These are phyloP conservation scores for Gypsophila paniculata DNA, from an alignment of 179 eudicot genomes.

Conservation along the genomic window DNA sequence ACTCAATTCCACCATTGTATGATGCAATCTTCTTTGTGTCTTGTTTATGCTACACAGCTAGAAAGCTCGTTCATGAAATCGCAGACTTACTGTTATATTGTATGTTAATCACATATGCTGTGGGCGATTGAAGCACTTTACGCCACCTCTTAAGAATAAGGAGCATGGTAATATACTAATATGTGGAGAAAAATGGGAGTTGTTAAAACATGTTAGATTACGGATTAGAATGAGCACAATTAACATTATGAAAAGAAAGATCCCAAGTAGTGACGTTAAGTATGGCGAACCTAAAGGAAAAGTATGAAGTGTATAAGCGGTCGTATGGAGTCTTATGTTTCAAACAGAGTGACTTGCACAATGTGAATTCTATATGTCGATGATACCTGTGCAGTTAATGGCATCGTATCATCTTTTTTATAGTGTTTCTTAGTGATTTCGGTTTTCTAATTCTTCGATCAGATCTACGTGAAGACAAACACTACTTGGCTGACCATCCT, in stretches of 20 bases:
- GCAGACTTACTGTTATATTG: too few relatives aligned
- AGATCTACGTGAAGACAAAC: constrained; percentile 94
- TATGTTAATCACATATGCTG: neutral
- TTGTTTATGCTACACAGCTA: too few relatives aligned
- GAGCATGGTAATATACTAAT: too few relatives aligned
- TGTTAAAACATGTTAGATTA: too few relatives aligned
- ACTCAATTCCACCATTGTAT: neutral
- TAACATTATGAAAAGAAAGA: too few relatives aligned
- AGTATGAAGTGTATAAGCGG: too few relatives aligned
- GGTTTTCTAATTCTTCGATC: constrained; percentile 14
- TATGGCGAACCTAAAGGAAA: too few relatives aligned
- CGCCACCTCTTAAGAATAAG: too few relatives aligned
- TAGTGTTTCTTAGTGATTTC: neutral
- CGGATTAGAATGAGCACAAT: too few relatives aligned
- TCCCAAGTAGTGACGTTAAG: too few relatives aligned
- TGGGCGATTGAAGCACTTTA: neutral
- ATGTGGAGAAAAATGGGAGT: too few relatives aligned
- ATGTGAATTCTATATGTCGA: neutral
- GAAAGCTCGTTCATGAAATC: too few relatives aligned
- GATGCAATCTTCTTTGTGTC: neutral
- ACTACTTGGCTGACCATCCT: constrained; percentile 91
- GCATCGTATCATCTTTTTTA: neutral
- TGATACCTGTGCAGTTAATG: neutral
- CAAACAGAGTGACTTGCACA: neutral
- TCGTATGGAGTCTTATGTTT: neutral